Percentiles rank a stretch among this genome's conserved stretches.
These are phyloP conservation scores for Prunus mongolica DNA, from an alignment of 306 rosid species.

Conservation along the genomic window DNA sequence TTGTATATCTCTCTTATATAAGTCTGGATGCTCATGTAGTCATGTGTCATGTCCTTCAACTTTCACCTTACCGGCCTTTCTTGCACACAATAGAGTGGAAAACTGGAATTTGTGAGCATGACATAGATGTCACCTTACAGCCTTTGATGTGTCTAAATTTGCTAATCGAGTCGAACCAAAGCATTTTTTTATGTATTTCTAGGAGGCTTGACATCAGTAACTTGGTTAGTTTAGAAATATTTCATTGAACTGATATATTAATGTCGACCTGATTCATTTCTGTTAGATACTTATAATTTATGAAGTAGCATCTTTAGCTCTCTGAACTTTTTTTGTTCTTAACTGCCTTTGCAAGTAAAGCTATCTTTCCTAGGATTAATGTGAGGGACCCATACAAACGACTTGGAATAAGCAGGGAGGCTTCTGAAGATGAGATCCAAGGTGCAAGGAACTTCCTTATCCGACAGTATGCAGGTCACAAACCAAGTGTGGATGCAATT, in stretches of 20 bases:
- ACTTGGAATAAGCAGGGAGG: constrained; percentile 93
- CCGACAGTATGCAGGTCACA: constrained; percentile 74
- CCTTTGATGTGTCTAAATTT: not conserved
- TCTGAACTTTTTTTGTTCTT: constrained; percentile 14
- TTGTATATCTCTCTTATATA: not conserved
- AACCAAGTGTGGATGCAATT: constrained; percentile 89
- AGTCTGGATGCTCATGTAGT: not conserved
- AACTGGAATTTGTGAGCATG: not conserved
- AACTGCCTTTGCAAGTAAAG: constrained; percentile 47
- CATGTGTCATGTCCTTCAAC: not conserved
- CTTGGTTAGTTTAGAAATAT: not conserved
- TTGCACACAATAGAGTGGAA: not conserved
- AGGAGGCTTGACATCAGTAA: not conserved
- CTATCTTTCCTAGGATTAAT: constrained; percentile 83
- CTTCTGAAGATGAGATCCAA: constrained; percentile 96
- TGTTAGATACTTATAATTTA: not conserved
- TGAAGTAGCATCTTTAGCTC: constrained; percentile 8
- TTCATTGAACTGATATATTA: not conserved
- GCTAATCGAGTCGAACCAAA: not conserved
- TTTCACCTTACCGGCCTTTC: not conserved
- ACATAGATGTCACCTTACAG: too few relatives aligned
- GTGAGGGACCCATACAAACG: constrained; percentile 89
- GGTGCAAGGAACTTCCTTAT: constrained; percentile 87
- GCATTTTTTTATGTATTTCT: not conserved
- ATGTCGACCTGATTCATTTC: not conserved